Conservation (phyloP, 768 basidiomycete species). For the Phylloporus rhodoxanthus region DNA sequence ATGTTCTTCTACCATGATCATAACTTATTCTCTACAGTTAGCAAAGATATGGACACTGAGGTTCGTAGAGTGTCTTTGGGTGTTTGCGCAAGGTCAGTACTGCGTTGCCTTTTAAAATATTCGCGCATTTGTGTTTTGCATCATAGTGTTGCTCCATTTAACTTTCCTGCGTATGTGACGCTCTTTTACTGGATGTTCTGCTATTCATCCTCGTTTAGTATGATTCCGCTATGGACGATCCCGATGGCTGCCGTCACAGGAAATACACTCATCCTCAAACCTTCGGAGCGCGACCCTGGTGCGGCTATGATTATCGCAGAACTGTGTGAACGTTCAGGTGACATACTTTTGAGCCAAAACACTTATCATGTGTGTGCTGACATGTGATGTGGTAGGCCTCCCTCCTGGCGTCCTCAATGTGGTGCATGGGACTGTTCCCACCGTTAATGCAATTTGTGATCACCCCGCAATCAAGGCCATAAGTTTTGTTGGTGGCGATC, state of each 20-base stretch:
- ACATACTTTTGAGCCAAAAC: not conserved
- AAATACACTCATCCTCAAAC: slow-evolving; percentile 92
- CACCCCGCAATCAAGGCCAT: slow-evolving; percentile 89
- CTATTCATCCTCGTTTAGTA: slow-evolving; percentile 38
- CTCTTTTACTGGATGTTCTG: not conserved
- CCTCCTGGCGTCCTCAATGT: slow-evolving; percentile 88
- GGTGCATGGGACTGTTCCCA: slow-evolving; percentile 84
- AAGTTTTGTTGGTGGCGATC: slow-evolving; percentile 93
- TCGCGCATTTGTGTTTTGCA: not conserved
- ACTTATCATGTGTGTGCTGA: not conserved
- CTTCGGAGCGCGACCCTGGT: slow-evolving; percentile 94
- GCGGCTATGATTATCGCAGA: slow-evolving; percentile 98
- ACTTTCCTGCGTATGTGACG: slow-evolving; percentile 72
- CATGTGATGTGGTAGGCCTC: slow-evolving; percentile 41
- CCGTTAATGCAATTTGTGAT: slow-evolving; percentile 93
- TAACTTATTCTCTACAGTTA: slow-evolving; percentile 46
- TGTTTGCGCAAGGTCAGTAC: slow-evolving; percentile 62
- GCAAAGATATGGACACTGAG: slow-evolving; percentile 95
- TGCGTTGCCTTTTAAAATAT: not conserved
- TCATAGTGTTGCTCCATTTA: slow-evolving; percentile 75
- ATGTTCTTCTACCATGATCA: not conserved
- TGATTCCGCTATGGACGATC: slow-evolving; percentile 97
- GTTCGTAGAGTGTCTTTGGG: slow-evolving; percentile 80
- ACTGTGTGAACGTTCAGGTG: slow-evolving; percentile 80
- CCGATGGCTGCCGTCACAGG: slow-evolving; percentile 85